phyloP scores from a whole-genome alignment of 106 monocot species.

The Dioscorea zingiberensis region DNA sequence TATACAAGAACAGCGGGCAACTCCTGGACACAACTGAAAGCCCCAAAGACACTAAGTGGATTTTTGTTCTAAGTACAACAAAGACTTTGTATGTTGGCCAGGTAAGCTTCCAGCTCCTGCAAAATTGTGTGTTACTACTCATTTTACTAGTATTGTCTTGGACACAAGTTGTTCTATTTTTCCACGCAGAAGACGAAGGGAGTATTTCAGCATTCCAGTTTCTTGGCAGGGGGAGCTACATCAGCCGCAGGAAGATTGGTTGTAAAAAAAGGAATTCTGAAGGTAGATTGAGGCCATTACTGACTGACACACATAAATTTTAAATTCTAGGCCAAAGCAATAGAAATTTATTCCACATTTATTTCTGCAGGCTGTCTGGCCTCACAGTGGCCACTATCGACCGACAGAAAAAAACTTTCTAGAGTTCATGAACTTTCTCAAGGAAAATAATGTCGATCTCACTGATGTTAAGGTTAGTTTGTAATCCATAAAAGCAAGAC shows the following conservation, averaged over 20 bases:
- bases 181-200: slow-evolving; percentile 77
- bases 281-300: slow-evolving; percentile 29
- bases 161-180: no score
- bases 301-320: neutral
- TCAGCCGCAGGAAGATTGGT: slow-evolving; percentile 88
- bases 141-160: neutral
- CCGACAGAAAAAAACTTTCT: slow-evolving; percentile 79
- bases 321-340: slow-evolving; percentile 6
- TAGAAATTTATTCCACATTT: neutral
- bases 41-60: slow-evolving; percentile 53
- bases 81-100: slow-evolving; percentile 76
- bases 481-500: neutral
- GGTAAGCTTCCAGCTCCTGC: slow-evolving; percentile 16
- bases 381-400: slow-evolving; percentile 85
- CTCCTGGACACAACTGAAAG: slow-evolving; percentile 49
- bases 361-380: slow-evolving; percentile 72
- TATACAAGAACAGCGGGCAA: slow-evolving; percentile 42
- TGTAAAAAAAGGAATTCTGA: slow-evolving; percentile 61
- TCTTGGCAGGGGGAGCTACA: slow-evolving; percentile 89
- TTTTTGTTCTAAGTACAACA: slow-evolving; percentile 83
- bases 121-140: neutral
- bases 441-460: slow-evolving; percentile 69
- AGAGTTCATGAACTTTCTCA: slow-evolving; percentile 67
- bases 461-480: slow-evolving; percentile 60
- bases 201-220: slow-evolving; percentile 91